A percentile compares a stretch with the other conserved stretches of the same genome.
These are phyloP conservation scores for Marvania coccoides DNA, from an alignment of 139 green algal species.

Conservation along the genomic window DNA sequence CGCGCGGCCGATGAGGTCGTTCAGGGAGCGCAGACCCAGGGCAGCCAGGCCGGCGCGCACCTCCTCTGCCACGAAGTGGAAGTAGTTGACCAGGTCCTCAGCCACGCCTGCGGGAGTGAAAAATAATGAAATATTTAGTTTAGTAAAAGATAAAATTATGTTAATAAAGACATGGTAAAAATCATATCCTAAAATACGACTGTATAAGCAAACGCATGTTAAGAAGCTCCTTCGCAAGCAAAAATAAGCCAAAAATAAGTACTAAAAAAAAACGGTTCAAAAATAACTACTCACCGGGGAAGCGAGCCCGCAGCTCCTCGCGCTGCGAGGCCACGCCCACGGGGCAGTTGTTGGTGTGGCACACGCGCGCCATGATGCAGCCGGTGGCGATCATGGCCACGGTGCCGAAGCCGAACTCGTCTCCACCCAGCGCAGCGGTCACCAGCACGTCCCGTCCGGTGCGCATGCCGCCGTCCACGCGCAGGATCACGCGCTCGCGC, in stretches of 20 bases:
- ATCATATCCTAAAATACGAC: neutral
- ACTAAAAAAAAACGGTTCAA: neutral
- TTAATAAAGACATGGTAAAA: neutral
- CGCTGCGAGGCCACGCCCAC: constrained; percentile 94
- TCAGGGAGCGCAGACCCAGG: constrained; percentile 75
- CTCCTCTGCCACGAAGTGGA: constrained; percentile 91
- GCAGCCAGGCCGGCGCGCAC: constrained; percentile 70
- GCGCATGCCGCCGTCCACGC: constrained; percentile 91
- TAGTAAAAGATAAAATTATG: too few species aligned
- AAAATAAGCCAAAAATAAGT: too few species aligned
- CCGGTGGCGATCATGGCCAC: constrained; percentile 95
- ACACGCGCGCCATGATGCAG: constrained; percentile 99
- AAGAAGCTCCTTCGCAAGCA: too few species aligned
- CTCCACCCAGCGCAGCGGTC: constrained; percentile 79
- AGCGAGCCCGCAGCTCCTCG: constrained; percentile 94
- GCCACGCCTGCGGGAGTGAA: constrained; percentile 4
- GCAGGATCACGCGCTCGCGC: constrained; percentile 87
- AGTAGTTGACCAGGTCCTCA: constrained; percentile 90
- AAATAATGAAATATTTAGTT: too few species aligned
- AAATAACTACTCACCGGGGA: constrained; percentile 65
- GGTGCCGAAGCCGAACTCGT: constrained; percentile 98
- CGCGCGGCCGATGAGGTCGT: constrained; percentile 87
- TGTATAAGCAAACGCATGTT: neutral
- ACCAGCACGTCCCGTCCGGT: constrained; percentile 88
- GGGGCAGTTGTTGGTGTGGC: constrained; percentile 99